Conservation (phyloP, 768 basidiomycete species). For the Boletus rufocinnamomeus region DNA sequence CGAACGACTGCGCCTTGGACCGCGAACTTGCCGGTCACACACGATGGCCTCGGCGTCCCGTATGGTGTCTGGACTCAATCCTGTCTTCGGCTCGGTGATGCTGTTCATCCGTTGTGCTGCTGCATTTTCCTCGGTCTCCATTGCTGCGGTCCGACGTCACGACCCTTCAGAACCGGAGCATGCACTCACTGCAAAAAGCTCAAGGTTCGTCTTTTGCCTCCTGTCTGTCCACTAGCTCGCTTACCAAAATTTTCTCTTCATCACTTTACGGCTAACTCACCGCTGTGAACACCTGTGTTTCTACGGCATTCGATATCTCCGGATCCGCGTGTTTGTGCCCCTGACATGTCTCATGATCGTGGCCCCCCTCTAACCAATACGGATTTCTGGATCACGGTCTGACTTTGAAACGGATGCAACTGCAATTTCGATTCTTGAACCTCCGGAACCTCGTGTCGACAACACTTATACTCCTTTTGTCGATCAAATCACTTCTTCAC, state of each 20-base stretch:
- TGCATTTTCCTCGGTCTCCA: slow-evolving; percentile 7
- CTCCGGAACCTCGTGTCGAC: slow-evolving; percentile 33
- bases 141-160: slow-evolving; percentile 10
- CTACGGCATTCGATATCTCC: slow-evolving; percentile 24
- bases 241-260: slow-evolving; percentile 23
- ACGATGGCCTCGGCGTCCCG: neutral
- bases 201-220: slow-evolving; percentile 56
- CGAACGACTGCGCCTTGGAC: slow-evolving; percentile 4
- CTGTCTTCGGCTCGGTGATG: slow-evolving; percentile 19
- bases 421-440: slow-evolving; percentile 26
- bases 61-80: too few relatives aligned
- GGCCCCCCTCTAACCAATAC: slow-evolving; percentile 1
- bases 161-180: slow-evolving; percentile 63
- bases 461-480: slow-evolving; percentile 10
- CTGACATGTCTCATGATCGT: slow-evolving; percentile 16
- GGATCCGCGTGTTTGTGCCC: slow-evolving; percentile 16
- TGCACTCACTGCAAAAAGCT: slow-evolving; percentile 87
- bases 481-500: slow-evolving; percentile 3
- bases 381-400: slow-evolving; percentile 5
- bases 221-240: slow-evolving; percentile 10
- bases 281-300: neutral
- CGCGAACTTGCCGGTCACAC: slow-evolving; percentile 6
- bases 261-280: slow-evolving; percentile 14
- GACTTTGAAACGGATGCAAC: slow-evolving; percentile 20
- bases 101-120: slow-evolving; percentile 8